These are phyloP conservation scores for Fragaria vesca DNA, from an alignment of 306 rosid species.

Conservation along the genomic window DNA sequence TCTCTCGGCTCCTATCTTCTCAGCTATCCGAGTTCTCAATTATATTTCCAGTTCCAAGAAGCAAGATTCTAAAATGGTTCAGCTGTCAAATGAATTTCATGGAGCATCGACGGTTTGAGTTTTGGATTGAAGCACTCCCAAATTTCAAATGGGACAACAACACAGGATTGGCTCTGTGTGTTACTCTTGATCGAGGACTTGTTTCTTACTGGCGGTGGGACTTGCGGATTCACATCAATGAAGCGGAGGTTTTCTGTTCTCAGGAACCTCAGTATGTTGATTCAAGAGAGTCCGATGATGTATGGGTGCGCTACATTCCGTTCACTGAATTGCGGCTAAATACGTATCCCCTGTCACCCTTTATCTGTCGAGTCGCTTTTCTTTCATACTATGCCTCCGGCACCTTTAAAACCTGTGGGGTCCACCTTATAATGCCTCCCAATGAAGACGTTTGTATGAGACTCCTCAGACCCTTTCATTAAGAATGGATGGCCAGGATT, in stretches of 20 bases:
- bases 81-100: background rate
- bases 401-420: background rate
- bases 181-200: background rate
- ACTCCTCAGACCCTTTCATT: too few species aligned
- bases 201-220: too few species aligned
- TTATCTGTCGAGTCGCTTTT: background rate
- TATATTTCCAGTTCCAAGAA: background rate
- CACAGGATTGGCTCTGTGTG: background rate
- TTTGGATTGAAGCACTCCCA: background rate
- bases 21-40: rapidly evolving
- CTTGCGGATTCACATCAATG: background rate
- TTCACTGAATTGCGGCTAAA: too few species aligned
- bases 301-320: too few species aligned
- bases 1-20: background rate
- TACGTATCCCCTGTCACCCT: background rate
- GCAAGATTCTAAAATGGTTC: background rate
- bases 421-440: background rate
- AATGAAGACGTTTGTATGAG: background rate
- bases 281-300: too few species aligned
- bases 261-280: too few species aligned
- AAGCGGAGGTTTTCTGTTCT: too few species aligned
- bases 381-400: background rate
- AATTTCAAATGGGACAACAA: background rate
- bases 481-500: too few species aligned
- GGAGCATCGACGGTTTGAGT: background rate